phyloP scores from a whole-genome alignment of 2,329 filamentous ascomycete species.

The Magnaporthiopsis incrustans region DNA sequence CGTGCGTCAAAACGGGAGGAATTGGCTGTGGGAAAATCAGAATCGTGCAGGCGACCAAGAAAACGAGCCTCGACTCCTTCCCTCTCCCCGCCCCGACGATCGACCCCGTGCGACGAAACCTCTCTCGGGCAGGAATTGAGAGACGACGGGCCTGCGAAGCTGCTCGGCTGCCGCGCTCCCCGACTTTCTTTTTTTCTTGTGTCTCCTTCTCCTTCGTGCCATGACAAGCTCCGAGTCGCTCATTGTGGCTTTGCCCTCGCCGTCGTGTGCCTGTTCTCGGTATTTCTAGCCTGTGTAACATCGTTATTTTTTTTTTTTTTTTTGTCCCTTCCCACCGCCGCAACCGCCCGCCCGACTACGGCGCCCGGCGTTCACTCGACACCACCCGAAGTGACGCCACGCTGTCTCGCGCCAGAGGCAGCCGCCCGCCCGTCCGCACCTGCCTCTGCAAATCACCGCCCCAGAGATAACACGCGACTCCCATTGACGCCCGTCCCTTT shows the following conservation, averaged over 20 bases:
- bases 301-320: background rate
- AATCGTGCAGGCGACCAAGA: background rate
- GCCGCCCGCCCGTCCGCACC: too few species aligned
- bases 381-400: background rate
- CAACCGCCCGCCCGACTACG: background rate
- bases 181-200: background rate
- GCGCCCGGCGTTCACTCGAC: background rate
- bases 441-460: too few species aligned
- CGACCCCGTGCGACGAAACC: background rate
- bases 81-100: background rate
- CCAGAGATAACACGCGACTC: background rate
- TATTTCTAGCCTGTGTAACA: background rate
- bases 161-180: background rate
- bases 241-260: slow-evolving; percentile 2
- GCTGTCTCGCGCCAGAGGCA: background rate
- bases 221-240: slow-evolving; percentile 10
- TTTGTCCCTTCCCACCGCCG: background rate
- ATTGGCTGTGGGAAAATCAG: background rate
- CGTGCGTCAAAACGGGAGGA: background rate
- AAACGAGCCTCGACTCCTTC: background rate
- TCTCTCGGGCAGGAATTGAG: background rate
- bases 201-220: background rate
- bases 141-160: background rate
- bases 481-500: background rate
- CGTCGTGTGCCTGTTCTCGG: slow-evolving; percentile 3